Evolutionary conservation across 176 grass and related monocot genomes (phyloP), one percentile per base, ranked within the genome.

Genomic region (Oryza glumipatula): DNA sequence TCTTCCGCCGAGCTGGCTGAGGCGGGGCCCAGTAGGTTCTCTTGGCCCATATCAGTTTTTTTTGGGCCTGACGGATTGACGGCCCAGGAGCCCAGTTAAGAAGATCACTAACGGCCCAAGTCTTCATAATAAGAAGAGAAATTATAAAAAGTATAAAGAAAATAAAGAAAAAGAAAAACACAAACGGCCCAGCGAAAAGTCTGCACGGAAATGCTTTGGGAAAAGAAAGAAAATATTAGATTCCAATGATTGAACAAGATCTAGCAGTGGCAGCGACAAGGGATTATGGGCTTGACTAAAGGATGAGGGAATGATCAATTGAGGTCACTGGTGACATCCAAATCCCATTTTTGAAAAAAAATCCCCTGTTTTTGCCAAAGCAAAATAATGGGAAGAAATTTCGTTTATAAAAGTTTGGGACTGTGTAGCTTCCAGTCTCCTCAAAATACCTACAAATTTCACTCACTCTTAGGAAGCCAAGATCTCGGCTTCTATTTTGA

Each of bases 301-400:
- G 54, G 28, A 44, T 44, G 43, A 9, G 43, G 43, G 9, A 0
- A 3, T 3, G 60, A 44, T 22, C 46, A 28, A 56, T 5, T 76
- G 70, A 76, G 63, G 85, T 81, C 85, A 87, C 16, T 56, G 23
- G 24, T 87, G 78, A 69, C 85, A 61, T 30, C 67, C 28, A 19
- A 56, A 56, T 56, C 51, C 2, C 16, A 56, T 56, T 17, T 4
- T 54, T 54, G 5, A 9, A 43, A 43, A 41, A 43, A 9, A 43
- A 9, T 30, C 39, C 7, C 16, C 17, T 61, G 56, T n/a, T 61
- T 60, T 61, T 6, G 19, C 28, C 17, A 61, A 10, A 61, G 56
- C 19, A 61, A 1, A 61, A 56, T 56, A 19, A 19, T 56, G 51
- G 51, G 51, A 16, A 56, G 16, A 23, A 61, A 22, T 61, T 61